A percentile compares a stretch with the other conserved stretches of the same genome.
Evolutionary conservation across 202 grass and related monocot species (phyloP).

Genomic region (Zizania palustris): DNA sequence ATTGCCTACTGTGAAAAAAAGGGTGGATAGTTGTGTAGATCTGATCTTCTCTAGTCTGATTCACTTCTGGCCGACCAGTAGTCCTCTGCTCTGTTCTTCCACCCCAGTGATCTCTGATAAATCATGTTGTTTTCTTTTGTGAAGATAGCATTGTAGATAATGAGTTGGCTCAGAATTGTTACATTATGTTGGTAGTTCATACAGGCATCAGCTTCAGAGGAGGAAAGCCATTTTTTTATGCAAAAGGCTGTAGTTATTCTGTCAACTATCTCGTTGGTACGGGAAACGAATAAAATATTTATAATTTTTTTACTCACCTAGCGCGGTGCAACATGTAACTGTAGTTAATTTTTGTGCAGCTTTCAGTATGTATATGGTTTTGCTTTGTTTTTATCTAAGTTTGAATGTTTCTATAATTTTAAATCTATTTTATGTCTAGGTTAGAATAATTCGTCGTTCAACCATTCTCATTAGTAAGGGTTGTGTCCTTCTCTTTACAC

Average conservation of each 20-base stretch:
- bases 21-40: neutral
- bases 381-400: no score
- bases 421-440: no score
- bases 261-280: neutral
- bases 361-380: no score
- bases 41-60: conserved; percentile 22
- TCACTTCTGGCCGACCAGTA: neutral
- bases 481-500: no score
- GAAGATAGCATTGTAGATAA: conserved; percentile 10
- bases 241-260: neutral
- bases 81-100: neutral
- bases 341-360: no score
- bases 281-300: no score
- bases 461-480: no score
- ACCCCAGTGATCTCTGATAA: neutral
- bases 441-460: no score
- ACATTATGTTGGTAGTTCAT: conserved; percentile 34
- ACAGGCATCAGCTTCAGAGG: conserved; percentile 12
- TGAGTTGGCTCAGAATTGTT: neutral
- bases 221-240: conserved; percentile 5
- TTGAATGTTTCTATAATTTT: no score
- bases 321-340: no score
- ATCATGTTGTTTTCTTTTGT: neutral
- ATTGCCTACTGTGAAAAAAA: conserved; percentile 9
- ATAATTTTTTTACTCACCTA: no score